Evolutionary conservation across 148 eudicot species (phyloP).

Genomic region (Nepenthes mirabilis): DNA sequence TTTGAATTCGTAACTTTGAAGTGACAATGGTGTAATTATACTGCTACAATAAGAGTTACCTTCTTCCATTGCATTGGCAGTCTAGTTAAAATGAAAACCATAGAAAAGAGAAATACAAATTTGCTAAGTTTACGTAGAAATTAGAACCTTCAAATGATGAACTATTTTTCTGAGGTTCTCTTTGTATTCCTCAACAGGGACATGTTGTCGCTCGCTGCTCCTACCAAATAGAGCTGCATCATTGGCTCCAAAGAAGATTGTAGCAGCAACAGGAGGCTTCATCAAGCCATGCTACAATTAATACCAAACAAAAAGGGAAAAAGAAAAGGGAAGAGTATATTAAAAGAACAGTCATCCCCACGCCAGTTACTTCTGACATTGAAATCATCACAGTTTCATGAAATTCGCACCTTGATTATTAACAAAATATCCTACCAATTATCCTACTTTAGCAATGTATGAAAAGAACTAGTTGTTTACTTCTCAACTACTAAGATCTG

Average conservation of each 20-base stretch:
- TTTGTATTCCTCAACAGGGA: constrained; percentile 74
- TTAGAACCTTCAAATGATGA: constrained; percentile 64
- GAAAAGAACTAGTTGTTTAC: no score
- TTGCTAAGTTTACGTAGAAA: not conserved
- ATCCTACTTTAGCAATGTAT: no score
- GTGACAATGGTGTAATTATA: no score
- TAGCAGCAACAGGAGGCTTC: constrained; percentile 54
- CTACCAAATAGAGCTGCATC: constrained; percentile 83
- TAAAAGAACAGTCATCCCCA: no score
- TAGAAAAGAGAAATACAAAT: not conserved
- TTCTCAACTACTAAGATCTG: no score
- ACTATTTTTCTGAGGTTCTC: constrained; percentile 66
- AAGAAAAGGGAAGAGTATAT: not conserved
- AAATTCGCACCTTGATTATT: no score
- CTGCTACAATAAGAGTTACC: no score
- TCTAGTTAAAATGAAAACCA: not conserved
- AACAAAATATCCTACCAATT: no score
- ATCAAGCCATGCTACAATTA: constrained; percentile 25
- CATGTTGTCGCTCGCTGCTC: constrained; percentile 63
- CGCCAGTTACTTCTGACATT: no score
- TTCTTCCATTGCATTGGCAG: no score
- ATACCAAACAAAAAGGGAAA: not conserved
- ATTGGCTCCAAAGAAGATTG: constrained; percentile 91
- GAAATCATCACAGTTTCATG: no score
- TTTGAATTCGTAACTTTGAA: no score